Conservation (phyloP, 1,139 yeast species). For the Saccharomyces pastorianus region DNA sequence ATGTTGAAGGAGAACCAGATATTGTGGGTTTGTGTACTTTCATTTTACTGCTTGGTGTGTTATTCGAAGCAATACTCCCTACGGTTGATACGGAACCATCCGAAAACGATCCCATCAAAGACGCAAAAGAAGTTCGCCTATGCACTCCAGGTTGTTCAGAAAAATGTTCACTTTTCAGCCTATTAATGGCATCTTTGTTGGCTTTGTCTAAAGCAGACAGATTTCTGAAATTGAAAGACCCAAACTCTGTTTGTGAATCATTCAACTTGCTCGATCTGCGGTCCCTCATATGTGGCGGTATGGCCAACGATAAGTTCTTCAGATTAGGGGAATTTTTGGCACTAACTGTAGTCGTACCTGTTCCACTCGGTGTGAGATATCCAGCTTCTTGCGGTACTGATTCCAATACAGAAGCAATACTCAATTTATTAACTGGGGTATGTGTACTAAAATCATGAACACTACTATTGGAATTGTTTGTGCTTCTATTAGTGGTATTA, state of each 20-base stretch:
- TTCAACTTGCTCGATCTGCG: conserved; percentile 61
- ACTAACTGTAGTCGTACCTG: neutral
- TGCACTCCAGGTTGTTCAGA: conserved; percentile 34
- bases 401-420: conserved; percentile 28
- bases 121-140: conserved; percentile 25
- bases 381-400: conserved; percentile 14
- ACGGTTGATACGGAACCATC: conserved; percentile 19
- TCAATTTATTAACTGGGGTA: conserved; percentile 22
- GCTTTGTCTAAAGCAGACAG: conserved; percentile 86
- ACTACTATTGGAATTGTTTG: conserved; percentile 11
- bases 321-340: conserved; percentile 26
- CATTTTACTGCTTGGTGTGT: neutral
- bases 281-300: conserved; percentile 53
- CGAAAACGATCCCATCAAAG: conserved; percentile 33
- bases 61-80: conserved; percentile 8
- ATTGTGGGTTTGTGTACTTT: neutral
- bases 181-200: conserved; percentile 85
- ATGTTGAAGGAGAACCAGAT: conserved; percentile 2
- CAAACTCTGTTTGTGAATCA: conserved; percentile 75
- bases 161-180: conserved; percentile 75
- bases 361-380: neutral
- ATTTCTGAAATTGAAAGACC: conserved; percentile 85
- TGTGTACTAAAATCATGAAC: conserved; percentile 22
- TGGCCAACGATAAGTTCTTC: conserved; percentile 39
- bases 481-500: neutral